Evolutionary conservation across 2,329 filamentous ascomycete genomes (phyloP).

Genomic region (Penicillium sp.): DNA sequence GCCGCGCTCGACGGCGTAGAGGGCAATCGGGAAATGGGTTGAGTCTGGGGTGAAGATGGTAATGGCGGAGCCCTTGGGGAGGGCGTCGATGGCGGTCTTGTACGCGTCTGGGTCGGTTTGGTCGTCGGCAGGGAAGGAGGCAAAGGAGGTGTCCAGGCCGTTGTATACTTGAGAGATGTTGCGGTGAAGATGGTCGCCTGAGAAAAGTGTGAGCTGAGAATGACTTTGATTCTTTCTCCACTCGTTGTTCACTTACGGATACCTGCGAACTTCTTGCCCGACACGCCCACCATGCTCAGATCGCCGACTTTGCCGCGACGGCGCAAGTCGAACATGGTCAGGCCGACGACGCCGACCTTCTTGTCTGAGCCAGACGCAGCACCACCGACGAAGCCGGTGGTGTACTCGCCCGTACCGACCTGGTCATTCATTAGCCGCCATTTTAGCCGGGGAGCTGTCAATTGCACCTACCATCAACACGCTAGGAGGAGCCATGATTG

Average conservation of each 20-base stretch:
- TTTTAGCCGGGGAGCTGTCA: background rate
- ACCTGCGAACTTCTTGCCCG: constrained; percentile 85
- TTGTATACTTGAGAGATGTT: constrained; percentile 92
- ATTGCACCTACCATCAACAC: constrained; percentile 64
- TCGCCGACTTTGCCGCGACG: constrained; percentile 84
- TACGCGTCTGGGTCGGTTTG: constrained; percentile 75
- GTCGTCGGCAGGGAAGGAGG: constrained; percentile 77
- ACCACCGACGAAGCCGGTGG: constrained; percentile 86
- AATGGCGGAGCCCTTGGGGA: constrained; percentile 81
- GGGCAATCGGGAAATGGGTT: constrained; percentile 87
- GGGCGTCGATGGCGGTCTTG: constrained; percentile 82
- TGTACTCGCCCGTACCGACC: constrained; percentile 95
- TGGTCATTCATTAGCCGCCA: constrained; percentile 29
- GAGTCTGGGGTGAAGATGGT: constrained; percentile 96
- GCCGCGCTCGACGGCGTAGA: constrained; percentile 85
- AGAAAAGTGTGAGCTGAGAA: background rate
- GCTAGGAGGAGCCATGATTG: constrained; percentile 60
- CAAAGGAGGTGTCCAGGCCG: constrained; percentile 80
- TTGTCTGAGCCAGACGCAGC: constrained; percentile 87
- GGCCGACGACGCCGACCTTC: constrained; percentile 89
- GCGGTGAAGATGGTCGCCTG: constrained; percentile 78
- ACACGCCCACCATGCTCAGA: constrained; percentile 86
- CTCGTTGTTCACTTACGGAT: constrained; percentile 64
- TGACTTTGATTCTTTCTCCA: background rate
- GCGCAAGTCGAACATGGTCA: constrained; percentile 86